Percentiles rank a stretch among this genome's conserved stretches.
Conservation (phyloP, 2,329 filamentous ascomycete species). For the Neopestalotiopsis rosae region DNA sequence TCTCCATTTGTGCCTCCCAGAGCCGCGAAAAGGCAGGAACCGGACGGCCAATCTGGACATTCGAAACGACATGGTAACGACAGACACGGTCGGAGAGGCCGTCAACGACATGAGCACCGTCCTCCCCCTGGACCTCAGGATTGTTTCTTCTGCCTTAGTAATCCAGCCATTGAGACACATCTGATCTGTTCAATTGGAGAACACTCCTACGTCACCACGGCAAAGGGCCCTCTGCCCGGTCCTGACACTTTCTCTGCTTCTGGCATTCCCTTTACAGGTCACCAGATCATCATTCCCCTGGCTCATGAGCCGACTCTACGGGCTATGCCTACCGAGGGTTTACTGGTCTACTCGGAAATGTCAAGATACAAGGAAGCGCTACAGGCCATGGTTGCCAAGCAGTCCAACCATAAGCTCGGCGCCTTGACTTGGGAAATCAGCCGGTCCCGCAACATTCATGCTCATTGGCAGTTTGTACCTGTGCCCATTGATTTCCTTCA, state of each 20-base stretch:
- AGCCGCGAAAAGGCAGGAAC: constrained; percentile 62
- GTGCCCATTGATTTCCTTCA: constrained; percentile 70
- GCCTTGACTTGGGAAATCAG: constrained; percentile 93
- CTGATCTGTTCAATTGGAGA: constrained; percentile 90
- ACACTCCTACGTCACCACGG: constrained; percentile 86
- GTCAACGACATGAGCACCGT: constrained; percentile 48
- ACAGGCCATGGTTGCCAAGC: constrained; percentile 75
- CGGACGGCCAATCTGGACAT: constrained; percentile 48
- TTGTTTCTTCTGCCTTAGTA: constrained; percentile 96
- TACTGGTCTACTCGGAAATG: constrained; percentile 79
- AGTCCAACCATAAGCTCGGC: constrained; percentile 67
- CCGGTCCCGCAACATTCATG: constrained; percentile 79
- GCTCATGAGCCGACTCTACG: constrained; percentile 79
- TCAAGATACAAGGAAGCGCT: constrained; percentile 76
- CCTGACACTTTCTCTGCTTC: constrained; percentile 67
- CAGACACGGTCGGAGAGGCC: constrained; percentile 48
- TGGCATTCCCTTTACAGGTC: constrained; percentile 76
- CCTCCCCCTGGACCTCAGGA: constrained; percentile 74
- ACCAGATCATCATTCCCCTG: constrained; percentile 90
- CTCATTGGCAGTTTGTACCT: constrained; percentile 93
- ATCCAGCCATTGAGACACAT: constrained; percentile 81
- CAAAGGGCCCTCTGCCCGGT: constrained; percentile 86
- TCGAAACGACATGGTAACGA: constrained; percentile 61
- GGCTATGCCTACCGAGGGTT: constrained; percentile 63
- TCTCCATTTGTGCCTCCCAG: constrained; percentile 69